These are phyloP conservation scores for Cladophialophora exuberans DNA, from an alignment of 2,329 filamentous ascomycete genomes.

Conservation along the genomic window DNA sequence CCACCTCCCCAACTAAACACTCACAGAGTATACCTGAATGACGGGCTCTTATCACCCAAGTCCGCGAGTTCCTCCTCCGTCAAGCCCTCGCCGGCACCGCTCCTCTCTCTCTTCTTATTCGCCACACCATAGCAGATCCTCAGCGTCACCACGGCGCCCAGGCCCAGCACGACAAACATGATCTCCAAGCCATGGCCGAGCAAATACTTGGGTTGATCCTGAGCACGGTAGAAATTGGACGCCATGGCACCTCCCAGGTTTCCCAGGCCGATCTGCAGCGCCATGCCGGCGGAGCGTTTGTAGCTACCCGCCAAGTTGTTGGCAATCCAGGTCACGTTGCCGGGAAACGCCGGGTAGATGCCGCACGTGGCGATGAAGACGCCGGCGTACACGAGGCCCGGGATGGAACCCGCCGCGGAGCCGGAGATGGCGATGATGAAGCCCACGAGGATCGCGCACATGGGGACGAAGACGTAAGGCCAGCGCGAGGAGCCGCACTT, in stretches of 20 bases:
- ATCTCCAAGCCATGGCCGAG: constrained; percentile 57
- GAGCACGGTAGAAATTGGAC: constrained; percentile 68
- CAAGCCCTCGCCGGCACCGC: constrained; percentile 45
- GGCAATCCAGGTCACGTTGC: constrained; percentile 59
- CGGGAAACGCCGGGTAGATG: constrained; percentile 52
- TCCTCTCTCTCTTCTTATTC: constrained; percentile 61
- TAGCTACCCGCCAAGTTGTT: constrained; percentile 62
- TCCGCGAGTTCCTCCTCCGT: constrained; percentile 59
- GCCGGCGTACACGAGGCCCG: constrained; percentile 51
- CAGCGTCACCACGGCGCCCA: constrained; percentile 49
- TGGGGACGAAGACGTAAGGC: constrained; percentile 60
- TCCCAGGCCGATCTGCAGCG: constrained; percentile 61
- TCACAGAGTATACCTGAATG: constrained; percentile 65
- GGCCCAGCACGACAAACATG: constrained; percentile 52
- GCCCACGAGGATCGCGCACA: constrained; percentile 59
- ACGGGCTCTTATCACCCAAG: constrained; percentile 64
- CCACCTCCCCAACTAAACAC: neutral
- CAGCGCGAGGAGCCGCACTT: constrained; percentile 42
- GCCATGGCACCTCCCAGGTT: constrained; percentile 59
- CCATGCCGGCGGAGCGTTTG: constrained; percentile 64
- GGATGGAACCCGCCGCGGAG: constrained; percentile 38
- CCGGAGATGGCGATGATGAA: constrained; percentile 56
- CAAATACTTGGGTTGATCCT: constrained; percentile 54
- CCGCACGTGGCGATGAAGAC: constrained; percentile 53
- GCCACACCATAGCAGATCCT: constrained; percentile 58